Evolutionary conservation across 208 protist genomes (phyloP), one percentile per base, ranked within the genome.

Genomic region (Leptomonas pyrrhocoris): DNA sequence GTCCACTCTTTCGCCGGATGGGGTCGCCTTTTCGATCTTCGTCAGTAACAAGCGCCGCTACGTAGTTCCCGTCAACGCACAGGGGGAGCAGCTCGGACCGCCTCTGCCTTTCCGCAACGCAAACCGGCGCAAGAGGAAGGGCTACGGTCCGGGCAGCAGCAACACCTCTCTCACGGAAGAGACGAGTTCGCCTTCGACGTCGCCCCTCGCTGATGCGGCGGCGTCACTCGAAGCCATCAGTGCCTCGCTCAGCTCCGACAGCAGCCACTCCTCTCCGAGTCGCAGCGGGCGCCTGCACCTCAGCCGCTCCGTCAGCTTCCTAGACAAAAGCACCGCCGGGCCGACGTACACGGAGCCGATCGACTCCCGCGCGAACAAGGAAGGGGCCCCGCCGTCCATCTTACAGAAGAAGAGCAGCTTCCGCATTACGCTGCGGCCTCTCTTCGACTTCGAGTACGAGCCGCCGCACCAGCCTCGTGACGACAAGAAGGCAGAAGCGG

Each of bases 371-470:
- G 6, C 11, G 36, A 27, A 30, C 4, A 50, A 28, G 54, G 38
- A 25, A 38, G 1, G 13, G 11, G 38, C 23, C 11, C 34, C 50
- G 11, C 46, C 38, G 23, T 73, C 73, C 6, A 79, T 79, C 25
- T 60, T 79, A 27, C 53, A 54, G 45, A 73, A 68, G 15, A 36
- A 45, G 13, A 79, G 66, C 46, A 67, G 65, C 59, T 67, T 68
- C 42, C 58, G 31, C 19, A n/a, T 34, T 23, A 34, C 58, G 6
- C 19, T 46, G 15, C 38, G 36, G 31, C 40, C 59, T 1, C 69
- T 74, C 16, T 73, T 73, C 27, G 67, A 73, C 46, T 73, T 73
- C 23, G 67, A 55, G 6, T 73, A 65, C 57, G 58, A 73, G 57
- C 23, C 67, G 18, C 67, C 46, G 16, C 57, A 65, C 48, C 55